Evolutionary conservation across 192 early-diverging fungal genomes (phyloP), one percentile per base, ranked within the genome.

Genomic region (Backusella mclennaniae): DNA sequence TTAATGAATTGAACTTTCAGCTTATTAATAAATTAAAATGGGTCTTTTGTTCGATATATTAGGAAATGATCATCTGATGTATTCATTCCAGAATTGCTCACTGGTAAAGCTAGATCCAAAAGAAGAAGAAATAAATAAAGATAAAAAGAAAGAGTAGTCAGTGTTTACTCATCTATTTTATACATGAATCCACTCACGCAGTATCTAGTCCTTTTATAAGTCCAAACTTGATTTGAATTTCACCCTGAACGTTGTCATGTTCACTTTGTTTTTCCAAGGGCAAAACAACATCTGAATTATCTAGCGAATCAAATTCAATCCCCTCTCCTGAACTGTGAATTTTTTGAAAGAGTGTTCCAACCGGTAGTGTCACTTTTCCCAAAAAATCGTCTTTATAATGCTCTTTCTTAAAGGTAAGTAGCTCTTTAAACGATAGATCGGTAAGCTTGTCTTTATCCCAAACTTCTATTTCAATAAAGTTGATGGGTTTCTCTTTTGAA

Each of bases 371-470:
- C 8, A 90, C 35, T 42, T 88, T 84, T 1, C 93, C 93, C 84
- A 95, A 83, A 78, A 90, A 95, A 33, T 84, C 82, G 19, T 86
- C 85, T n/a, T 80, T 66, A 70, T 91, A 85, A 35, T 84, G 76
- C 63, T 95, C 92, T 75, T 92, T 92, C 71, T 95, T 91, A 90
- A 90, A 93, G 17, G 89, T 82, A n/a, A 73, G 12, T 7, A 53
- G 4, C 8, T 73, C 41, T 35, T 31, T 29, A 4, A 52, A 33
- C 4, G 31, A 19, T 1, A 42, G 21, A 1, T 53, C 31, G 21
- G 29, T 17, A 2, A 53, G 26, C 12, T 35, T 73, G 39, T 46
- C 49, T 73, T 73, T 46, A 29, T 52, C 44, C 44, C 49, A 53
- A 14, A 46, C 33, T 42, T 85, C 83, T 5, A 93, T 66, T 3